Evolutionary conservation across 192 early-diverging fungal species (phyloP).

Genomic region (Coemansia sp.): DNA sequence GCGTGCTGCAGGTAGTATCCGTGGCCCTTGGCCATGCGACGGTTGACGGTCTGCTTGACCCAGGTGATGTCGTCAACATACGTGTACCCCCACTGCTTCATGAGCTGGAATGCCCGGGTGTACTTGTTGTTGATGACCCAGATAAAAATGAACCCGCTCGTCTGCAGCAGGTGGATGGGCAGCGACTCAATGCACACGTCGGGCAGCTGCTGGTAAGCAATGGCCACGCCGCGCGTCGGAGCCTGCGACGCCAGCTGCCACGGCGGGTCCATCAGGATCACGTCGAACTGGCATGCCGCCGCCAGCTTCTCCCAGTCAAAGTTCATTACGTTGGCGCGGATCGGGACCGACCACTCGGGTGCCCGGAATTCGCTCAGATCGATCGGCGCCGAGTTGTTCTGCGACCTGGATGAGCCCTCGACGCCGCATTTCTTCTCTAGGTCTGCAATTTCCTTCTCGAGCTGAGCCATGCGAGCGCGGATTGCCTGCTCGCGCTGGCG

Average conservation of each 20-base stretch:
- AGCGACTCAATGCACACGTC: constrained; percentile 90
- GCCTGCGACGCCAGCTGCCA: constrained; percentile 95
- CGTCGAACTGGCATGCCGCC: constrained; percentile 83
- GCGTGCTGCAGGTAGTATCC: constrained; percentile 97
- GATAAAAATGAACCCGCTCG: constrained; percentile 90
- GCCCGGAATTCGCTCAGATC: constrained; percentile 80
- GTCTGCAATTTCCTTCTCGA: constrained; percentile 54
- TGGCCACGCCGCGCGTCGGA: constrained; percentile 87
- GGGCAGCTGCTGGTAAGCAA: constrained; percentile 92
- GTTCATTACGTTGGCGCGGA: constrained; percentile 91
- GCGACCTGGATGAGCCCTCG: constrained; percentile 11
- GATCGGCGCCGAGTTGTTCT: constrained; percentile 13
- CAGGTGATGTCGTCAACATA: constrained; percentile 95
- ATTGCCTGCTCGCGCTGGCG: constrained; percentile 56
- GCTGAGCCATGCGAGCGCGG: constrained; percentile 52
- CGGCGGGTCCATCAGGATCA: constrained; percentile 92
- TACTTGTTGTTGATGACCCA: constrained; percentile 99
- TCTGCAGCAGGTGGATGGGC: constrained; percentile 80
- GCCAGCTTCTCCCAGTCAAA: constrained; percentile 91
- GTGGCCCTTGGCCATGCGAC: constrained; percentile 95
- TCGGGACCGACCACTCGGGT: constrained; percentile 90
- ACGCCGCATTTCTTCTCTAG: constrained; percentile 54
- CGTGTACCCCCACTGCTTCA: constrained; percentile 94
- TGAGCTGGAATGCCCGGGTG: constrained; percentile 87
- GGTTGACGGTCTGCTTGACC: constrained; percentile 96